These are phyloP conservation scores for Pythium dissotocum DNA, from an alignment of 352 stramenopile species.

Conservation along the genomic window DNA sequence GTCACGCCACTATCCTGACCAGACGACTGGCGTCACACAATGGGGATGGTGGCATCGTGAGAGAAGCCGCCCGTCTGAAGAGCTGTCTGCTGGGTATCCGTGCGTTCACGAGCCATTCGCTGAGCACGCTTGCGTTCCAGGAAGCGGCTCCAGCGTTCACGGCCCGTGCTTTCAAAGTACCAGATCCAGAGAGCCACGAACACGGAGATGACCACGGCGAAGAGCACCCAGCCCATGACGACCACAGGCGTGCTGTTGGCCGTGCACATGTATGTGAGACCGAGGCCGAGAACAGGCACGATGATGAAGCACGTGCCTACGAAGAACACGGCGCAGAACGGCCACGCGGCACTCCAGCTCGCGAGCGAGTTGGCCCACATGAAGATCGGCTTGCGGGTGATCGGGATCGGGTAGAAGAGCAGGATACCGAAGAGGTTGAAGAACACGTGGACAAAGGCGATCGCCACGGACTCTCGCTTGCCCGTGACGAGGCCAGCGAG, in stretches of 20 bases:
- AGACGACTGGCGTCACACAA: slow-evolving; percentile 22
- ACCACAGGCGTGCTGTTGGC: slow-evolving; percentile 1
- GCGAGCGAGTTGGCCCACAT: slow-evolving; percentile 43
- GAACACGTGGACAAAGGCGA: slow-evolving; percentile 75
- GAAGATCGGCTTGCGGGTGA: slow-evolving; percentile 67
- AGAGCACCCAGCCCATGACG: slow-evolving; percentile 28
- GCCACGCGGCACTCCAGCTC: slow-evolving; percentile 30
- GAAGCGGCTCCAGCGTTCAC: slow-evolving; percentile 26
- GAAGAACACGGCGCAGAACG: slow-evolving; percentile 29
- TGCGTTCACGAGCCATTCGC: slow-evolving; percentile 13
- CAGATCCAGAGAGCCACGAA: slow-evolving; percentile 11
- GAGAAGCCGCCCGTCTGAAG: slow-evolving; percentile 8
- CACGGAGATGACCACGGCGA: slow-evolving; percentile 4
- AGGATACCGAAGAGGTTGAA: slow-evolving; percentile 82
- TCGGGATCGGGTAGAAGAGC: slow-evolving; percentile 80
- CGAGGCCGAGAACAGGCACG: slow-evolving; percentile 22
- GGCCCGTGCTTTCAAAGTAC: slow-evolving; percentile 25
- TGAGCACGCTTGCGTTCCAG: slow-evolving; percentile 26
- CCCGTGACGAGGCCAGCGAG: slow-evolving; percentile 64
- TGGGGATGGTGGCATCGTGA: slow-evolving; percentile 25
- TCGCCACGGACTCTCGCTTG: slow-evolving; percentile 51
- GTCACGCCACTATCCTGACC: slow-evolving; percentile 1
- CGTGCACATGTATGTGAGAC: slow-evolving; percentile 35
- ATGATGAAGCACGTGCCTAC: slow-evolving; percentile 24
- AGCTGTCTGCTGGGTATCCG: slow-evolving; percentile 3